A percentile compares a stretch with the other conserved stretches of the same genome.
These are phyloP conservation scores for Mimosa bimucronata DNA, from an alignment of 306 rosid species.

Conservation along the genomic window DNA sequence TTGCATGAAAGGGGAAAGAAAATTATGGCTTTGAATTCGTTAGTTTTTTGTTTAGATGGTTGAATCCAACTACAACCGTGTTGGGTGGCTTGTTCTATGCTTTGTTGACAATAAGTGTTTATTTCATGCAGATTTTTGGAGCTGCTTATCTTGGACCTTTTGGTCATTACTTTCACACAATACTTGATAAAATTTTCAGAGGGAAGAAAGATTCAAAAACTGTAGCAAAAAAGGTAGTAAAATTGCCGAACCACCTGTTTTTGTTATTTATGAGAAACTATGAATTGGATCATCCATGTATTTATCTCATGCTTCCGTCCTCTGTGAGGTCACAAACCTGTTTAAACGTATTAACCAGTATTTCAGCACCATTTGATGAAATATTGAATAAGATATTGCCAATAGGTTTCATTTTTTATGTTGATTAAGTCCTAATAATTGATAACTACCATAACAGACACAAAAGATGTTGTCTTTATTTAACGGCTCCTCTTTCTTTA, in stretches of 20 bases:
- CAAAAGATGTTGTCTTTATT: not conserved
- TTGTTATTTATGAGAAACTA: slow-evolving; percentile 11
- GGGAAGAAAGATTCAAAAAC: slow-evolving; percentile 93
- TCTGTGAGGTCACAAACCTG: not conserved
- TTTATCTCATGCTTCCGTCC: slow-evolving; percentile 22
- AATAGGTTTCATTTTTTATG: not conserved
- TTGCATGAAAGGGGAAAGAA: not conserved
- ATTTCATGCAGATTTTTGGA: slow-evolving; percentile 74
- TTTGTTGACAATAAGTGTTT: slow-evolving; percentile 3
- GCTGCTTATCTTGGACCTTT: slow-evolving; percentile 94
- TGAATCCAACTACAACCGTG: not conserved
- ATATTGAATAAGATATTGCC: not conserved
- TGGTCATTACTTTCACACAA: slow-evolving; percentile 74
- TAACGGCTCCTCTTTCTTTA: slow-evolving; percentile 1
- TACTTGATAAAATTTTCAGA: slow-evolving; percentile 81
- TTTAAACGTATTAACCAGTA: not conserved
- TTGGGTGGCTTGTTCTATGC: slow-evolving; percentile 15
- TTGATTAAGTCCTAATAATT: slow-evolving; percentile 8
- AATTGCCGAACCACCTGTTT: slow-evolving; percentile 31
- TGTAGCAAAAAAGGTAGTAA: slow-evolving; percentile 88
- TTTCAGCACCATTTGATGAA: not conserved
- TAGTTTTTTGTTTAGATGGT: slow-evolving; percentile 8
- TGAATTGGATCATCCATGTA: slow-evolving; percentile 21
- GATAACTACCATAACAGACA: not conserved
- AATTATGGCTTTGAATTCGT: slow-evolving; percentile 5